These are phyloP conservation scores for Monosporascus sp. DNA, from an alignment of 2,329 filamentous ascomycete species.

Conservation along the genomic window DNA sequence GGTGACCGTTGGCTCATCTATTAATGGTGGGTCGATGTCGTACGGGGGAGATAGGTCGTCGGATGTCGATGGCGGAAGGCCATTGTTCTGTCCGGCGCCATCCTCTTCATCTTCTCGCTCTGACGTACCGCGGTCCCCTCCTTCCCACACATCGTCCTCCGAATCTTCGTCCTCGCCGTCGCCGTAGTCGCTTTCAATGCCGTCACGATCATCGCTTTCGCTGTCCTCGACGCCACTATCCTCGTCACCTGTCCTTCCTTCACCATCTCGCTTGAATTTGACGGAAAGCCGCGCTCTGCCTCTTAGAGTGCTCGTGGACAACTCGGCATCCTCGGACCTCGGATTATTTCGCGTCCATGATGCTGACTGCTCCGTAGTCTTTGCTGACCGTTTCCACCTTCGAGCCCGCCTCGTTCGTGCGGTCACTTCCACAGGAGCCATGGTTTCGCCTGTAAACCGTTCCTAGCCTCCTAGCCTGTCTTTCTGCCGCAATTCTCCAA, in stretches of 20 bases:
- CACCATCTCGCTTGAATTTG: neutral
- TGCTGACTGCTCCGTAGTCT: conserved; percentile 8
- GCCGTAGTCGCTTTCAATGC: neutral
- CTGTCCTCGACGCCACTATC: neutral
- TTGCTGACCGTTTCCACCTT: conserved; percentile 10
- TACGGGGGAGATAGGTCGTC: neutral
- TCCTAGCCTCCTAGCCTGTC: neutral
- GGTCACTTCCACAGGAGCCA: conserved; percentile 18
- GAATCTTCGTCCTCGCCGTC: neutral
- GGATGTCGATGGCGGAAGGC: neutral
- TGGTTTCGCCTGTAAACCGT: conserved; percentile 12
- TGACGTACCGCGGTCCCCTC: neutral
- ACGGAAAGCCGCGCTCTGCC: conserved; percentile 1
- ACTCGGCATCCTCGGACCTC: conserved; percentile 6
- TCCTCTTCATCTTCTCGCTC: neutral
- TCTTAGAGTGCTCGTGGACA: neutral
- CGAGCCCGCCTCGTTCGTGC: conserved; percentile 10
- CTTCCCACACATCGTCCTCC: neutral
- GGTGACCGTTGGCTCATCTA: neutral
- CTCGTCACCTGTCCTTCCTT: neutral
- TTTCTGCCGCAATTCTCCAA: conserved; percentile 1
- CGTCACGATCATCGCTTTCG: conserved; percentile 4
- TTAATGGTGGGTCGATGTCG: neutral
- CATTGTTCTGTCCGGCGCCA: neutral
- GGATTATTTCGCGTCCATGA: conserved; percentile 6